A percentile compares a stretch with the other conserved stretches of the same genome.
phyloP scores from a whole-genome alignment of 192 early-diverging fungal species.

The Umbelopsis sp. region DNA sequence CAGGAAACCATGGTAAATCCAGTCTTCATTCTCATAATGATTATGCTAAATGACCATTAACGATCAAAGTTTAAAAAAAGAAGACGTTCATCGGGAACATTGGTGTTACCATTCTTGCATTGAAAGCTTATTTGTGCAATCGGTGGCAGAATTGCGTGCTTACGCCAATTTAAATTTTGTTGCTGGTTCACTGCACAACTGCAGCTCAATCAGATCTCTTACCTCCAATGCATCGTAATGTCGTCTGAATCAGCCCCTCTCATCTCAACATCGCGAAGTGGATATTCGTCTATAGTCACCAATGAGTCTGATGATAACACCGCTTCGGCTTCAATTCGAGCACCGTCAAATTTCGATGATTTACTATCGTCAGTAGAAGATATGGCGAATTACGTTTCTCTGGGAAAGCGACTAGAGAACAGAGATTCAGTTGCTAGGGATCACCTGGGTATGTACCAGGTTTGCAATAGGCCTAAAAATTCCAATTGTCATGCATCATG shows the following conservation, averaged over 20 bases:
- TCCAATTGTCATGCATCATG: background rate
- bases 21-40: too few species aligned
- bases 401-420: background rate
- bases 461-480: background rate
- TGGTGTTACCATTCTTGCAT: too few species aligned
- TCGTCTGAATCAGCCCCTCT: slow-evolving; percentile 6
- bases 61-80: too few species aligned
- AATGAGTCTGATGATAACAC: background rate
- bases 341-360: background rate
- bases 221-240: slow-evolving; percentile 4
- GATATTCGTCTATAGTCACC: slow-evolving; percentile 1
- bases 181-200: background rate
- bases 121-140: background rate
- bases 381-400: background rate
- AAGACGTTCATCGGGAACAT: too few species aligned
- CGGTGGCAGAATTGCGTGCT: slow-evolving; percentile 9
- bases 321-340: background rate
- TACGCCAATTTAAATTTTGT: background rate
- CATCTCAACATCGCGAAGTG: background rate
- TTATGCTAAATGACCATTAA: too few species aligned
- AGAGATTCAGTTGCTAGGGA: background rate
- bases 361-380: background rate
- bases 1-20: too few species aligned
- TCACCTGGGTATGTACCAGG: background rate
- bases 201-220: background rate